Conservation (phyloP, 2,329 filamentous ascomycete genomes). For the Zymoseptoria ardabiliae region DNA sequence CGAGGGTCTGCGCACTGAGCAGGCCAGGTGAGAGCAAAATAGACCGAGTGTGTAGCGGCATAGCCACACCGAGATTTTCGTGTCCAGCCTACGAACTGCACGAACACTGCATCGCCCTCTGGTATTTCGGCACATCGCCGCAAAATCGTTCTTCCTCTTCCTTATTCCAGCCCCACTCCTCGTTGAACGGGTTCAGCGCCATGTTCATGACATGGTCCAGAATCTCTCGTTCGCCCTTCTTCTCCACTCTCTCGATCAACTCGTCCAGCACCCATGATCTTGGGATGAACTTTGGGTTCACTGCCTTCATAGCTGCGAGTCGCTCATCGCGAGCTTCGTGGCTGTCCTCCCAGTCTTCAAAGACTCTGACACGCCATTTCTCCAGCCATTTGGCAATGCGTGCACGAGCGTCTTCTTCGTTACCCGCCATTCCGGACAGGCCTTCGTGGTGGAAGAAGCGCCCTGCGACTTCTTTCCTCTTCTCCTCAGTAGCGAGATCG, state of each 20-base stretch:
- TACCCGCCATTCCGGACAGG: constrained; percentile 49
- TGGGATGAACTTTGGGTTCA: constrained; percentile 90
- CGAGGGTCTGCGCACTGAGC: background rate
- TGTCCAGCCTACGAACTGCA: constrained; percentile 65
- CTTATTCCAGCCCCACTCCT: constrained; percentile 60
- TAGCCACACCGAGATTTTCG: background rate
- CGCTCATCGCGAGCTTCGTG: constrained; percentile 53
- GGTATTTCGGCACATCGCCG: constrained; percentile 71
- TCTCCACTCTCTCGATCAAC: constrained; percentile 81
- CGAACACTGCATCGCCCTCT: constrained; percentile 84
- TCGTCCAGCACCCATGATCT: constrained; percentile 91
- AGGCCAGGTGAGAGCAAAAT: background rate
- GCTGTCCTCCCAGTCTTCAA: constrained; percentile 66
- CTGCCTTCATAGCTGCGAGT: constrained; percentile 66
- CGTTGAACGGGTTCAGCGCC: constrained; percentile 75
- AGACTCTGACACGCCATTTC: constrained; percentile 63
- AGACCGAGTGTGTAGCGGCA: background rate
- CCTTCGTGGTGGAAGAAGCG: constrained; percentile 77
- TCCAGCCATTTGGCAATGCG: constrained; percentile 72
- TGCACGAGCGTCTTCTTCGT: constrained; percentile 57
- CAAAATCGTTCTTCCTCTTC: constrained; percentile 77
- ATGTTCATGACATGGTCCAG: constrained; percentile 73
- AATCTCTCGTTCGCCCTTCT: constrained; percentile 71
- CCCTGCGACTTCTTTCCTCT: constrained; percentile 56
- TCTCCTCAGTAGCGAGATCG: constrained; percentile 58